A percentile compares a stretch with the other conserved stretches of the same genome.
Evolutionary conservation across 2,329 filamentous ascomycete species (phyloP).

Genomic region (Trichoderma sp.): DNA sequence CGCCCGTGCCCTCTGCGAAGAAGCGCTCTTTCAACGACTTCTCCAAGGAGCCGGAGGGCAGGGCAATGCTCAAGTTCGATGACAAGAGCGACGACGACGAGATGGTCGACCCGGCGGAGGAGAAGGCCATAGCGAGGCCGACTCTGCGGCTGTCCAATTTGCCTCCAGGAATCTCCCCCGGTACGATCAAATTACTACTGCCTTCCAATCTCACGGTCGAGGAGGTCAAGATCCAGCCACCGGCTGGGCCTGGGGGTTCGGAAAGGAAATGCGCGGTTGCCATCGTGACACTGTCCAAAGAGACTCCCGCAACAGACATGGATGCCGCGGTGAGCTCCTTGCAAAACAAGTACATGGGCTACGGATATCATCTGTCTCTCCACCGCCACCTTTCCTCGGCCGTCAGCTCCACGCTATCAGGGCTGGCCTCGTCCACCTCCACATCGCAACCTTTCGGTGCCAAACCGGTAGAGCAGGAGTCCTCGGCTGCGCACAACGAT

Average conservation of each 20-base stretch:
- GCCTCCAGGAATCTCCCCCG: conserved; percentile 61
- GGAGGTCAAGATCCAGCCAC: conserved; percentile 69
- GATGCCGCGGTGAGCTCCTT: conserved; percentile 76
- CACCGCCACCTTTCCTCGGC: conserved; percentile 83
- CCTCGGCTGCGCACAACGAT: conserved; percentile 40
- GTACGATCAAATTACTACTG: conserved; percentile 62
- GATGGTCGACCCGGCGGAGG: conserved; percentile 52
- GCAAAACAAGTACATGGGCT: conserved; percentile 83
- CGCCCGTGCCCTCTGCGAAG: conserved; percentile 52
- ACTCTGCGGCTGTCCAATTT: conserved; percentile 64
- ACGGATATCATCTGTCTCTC: conserved; percentile 77
- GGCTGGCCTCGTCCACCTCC: conserved; percentile 44
- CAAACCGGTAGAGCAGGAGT: conserved; percentile 58
- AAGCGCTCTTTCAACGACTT: conserved; percentile 55
- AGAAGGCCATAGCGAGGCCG: conserved; percentile 63
- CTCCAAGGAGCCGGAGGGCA: conserved; percentile 42
- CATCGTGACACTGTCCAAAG: conserved; percentile 77
- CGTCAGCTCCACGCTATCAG: conserved; percentile 46
- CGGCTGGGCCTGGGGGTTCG: conserved; percentile 51
- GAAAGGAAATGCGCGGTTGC: conserved; percentile 75
- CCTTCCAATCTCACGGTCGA: conserved; percentile 67
- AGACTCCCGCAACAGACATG: conserved; percentile 81
- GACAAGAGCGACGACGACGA: conserved; percentile 61
- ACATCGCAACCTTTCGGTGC: conserved; percentile 76
- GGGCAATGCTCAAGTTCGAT: conserved; percentile 41